Base-by-base conservation (phyloP, 2,329 filamentous ascomycete genomes). In the Blastomyces parvus region DNA sequence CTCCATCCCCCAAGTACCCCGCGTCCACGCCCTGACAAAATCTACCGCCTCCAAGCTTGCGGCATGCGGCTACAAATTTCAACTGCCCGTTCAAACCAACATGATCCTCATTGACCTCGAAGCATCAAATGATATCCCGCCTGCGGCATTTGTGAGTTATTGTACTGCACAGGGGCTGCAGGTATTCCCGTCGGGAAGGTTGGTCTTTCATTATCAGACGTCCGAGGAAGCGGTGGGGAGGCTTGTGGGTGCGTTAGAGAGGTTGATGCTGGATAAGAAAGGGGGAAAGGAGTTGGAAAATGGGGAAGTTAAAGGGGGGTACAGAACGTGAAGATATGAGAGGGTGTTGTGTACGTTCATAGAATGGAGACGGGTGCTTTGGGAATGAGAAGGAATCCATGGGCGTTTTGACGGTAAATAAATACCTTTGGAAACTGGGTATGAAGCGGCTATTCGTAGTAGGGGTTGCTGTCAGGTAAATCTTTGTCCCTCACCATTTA, bases 191-290 rank as follows among this genome's bases (percentile, higher is more conserved):
- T 66, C 52, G 44, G 70, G 68, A 9, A 65, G 69, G 30, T 61
- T 72, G 22, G 70, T 69, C 14, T 72, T 72, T 42, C 69, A 72
- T 57, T 68, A 70, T 63, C 70, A 71, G 63, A 71, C 66, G n/a
- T 65, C 70, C 17, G 59, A 67, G 33, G 65, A 67, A 44, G 70
- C 69, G 9, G 65, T 62, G 30, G 64, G 65, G 2, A 63, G 65
- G 42, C 63, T 71, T 25, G 63, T 70, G 27, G 59, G 61, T 46
- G 70, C 67, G 2, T 61, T 71, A 59, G 64, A 62, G 9, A 50
- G 63, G 59, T 57, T 72, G 46, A 71, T 71, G 55, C 61, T 61
- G 33, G 68, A 70, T 68, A 67, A 65, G 59, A 66, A 58, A 22
- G 65, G 61, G 40, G 68, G 67, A 17, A 67, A 66, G 60, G 62